Evolutionary conservation across 495 filamentous ascomycete genomes (phyloP).

Genomic region (Penicillium roqueforti): DNA sequence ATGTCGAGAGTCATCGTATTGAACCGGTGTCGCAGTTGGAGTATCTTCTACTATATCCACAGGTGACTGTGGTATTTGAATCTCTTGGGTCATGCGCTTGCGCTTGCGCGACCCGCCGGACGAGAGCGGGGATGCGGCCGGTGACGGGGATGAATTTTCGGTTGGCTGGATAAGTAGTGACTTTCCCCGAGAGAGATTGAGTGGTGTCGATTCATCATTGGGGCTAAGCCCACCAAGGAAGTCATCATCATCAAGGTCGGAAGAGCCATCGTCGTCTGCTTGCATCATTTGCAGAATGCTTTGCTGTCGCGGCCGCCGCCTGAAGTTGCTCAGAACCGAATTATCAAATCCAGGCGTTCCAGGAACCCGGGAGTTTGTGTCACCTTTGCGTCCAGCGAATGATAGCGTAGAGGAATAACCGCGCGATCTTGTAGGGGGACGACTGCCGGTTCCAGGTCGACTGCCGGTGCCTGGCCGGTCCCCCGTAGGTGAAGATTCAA

Average conservation of each 20-base stretch:
- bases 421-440: conserved; percentile 43
- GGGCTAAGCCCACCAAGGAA: conserved; percentile 58
- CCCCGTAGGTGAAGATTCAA: conserved; percentile 39
- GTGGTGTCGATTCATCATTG: conserved; percentile 63
- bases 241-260: conserved; percentile 48
- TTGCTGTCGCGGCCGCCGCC: conserved; percentile 58
- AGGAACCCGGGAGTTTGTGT: conserved; percentile 36
- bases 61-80: conserved; percentile 22
- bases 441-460: conserved; percentile 38
- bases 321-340: conserved; percentile 58
- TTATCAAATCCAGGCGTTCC: conserved; percentile 54
- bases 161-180: conserved; percentile 23
- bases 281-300: conserved; percentile 65
- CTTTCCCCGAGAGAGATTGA: conserved; percentile 42
- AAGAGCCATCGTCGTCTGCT: conserved; percentile 46
- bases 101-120: conserved; percentile 37
- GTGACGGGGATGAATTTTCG: conserved; percentile 19
- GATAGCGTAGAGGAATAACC: conserved; percentile 47
- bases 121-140: conserved; percentile 22
- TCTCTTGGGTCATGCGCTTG: conserved; percentile 23
- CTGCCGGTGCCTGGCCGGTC: conserved; percentile 36
- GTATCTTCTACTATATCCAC: conserved; percentile 19
- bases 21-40: conserved; percentile 1
- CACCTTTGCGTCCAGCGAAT: conserved; percentile 40
- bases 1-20: background rate